These are phyloP conservation scores for Pezicula radicicola DNA, from an alignment of 2,329 filamentous ascomycete genomes.

Conservation along the genomic window DNA sequence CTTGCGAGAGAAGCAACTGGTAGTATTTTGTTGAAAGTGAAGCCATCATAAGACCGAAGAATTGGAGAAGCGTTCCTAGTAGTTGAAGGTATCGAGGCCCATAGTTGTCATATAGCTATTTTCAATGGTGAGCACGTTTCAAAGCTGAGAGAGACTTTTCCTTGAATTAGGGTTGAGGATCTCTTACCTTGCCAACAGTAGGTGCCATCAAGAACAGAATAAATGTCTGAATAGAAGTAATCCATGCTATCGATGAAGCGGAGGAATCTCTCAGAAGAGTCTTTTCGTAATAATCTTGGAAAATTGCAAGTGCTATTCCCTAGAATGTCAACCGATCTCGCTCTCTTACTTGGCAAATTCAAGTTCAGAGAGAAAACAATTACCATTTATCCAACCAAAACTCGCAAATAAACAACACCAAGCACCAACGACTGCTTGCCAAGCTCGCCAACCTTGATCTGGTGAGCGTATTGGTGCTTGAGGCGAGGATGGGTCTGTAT, in stretches of 20 bases:
- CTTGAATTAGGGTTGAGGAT: too few species aligned
- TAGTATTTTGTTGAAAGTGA: conserved; percentile 32
- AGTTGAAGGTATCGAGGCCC: conserved; percentile 54
- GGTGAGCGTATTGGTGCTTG: neutral
- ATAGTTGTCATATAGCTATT: conserved; percentile 51
- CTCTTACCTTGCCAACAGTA: conserved; percentile 46
- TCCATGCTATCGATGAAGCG: conserved; percentile 54
- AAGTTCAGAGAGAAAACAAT: neutral
- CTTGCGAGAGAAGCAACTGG: conserved; percentile 37
- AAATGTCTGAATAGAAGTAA: conserved; percentile 47
- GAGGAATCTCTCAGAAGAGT: conserved; percentile 44
- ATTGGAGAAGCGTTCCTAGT: conserved; percentile 20
- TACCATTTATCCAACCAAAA: conserved; percentile 1
- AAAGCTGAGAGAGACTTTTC: too few species aligned
- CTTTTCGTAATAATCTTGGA: conserved; percentile 53
- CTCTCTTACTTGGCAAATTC: neutral
- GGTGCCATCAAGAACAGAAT: conserved; percentile 49
- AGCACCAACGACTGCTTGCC: neutral
- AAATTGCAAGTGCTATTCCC: conserved; percentile 36
- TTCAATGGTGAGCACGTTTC: too few species aligned
- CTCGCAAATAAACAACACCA: neutral
- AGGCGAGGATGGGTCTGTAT: too few species aligned
- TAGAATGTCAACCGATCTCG: conserved; percentile 19
- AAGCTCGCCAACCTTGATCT: neutral
- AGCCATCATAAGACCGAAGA: conserved; percentile 33